A percentile compares a stretch with the other conserved stretches of the same genome.
Conservation (phyloP, 2,329 filamentous ascomycete species). For the Fusarium napiforme region DNA sequence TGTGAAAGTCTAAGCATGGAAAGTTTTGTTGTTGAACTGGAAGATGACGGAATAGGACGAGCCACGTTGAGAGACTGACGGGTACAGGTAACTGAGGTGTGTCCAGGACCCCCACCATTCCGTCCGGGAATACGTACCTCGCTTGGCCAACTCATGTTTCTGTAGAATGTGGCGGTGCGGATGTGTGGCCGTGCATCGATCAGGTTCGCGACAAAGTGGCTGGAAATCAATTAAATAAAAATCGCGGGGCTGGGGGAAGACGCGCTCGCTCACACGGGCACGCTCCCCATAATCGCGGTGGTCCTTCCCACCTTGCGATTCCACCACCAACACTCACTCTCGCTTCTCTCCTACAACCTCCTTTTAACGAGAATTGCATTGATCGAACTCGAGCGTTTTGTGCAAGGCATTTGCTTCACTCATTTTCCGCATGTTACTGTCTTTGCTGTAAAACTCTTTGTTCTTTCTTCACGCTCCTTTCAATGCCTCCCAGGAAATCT, state of each 20-base stretch:
- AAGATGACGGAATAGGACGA: slow-evolving; percentile 38
- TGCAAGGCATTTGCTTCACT: slow-evolving; percentile 5
- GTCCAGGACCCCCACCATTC: slow-evolving; percentile 7
- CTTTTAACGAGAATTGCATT: slow-evolving; percentile 17
- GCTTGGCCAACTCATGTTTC: background rate
- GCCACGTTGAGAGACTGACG: slow-evolving; percentile 28
- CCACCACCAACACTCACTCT: background rate
- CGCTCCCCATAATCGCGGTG: slow-evolving; percentile 26
- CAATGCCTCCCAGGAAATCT: slow-evolving; percentile 40
- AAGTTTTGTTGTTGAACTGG: background rate
- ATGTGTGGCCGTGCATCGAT: slow-evolving; percentile 17
- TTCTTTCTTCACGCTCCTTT: slow-evolving; percentile 14
- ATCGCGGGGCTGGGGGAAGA: slow-evolving; percentile 45
- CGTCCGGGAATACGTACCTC: background rate
- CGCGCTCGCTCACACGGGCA: slow-evolving; percentile 7
- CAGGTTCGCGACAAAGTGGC: slow-evolving; percentile 12
- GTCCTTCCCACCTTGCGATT: slow-evolving; percentile 27
- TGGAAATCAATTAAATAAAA: slow-evolving; percentile 41
- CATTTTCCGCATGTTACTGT: background rate
- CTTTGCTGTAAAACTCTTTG: slow-evolving; percentile 10
- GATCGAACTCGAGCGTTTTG: slow-evolving; percentile 12
- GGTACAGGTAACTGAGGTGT: background rate
- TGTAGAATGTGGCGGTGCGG: background rate
- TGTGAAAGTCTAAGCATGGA: background rate
- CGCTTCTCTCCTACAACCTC: slow-evolving; percentile 7